Base-by-base conservation (phyloP, 2,329 filamentous ascomycete species). In the Sporothrix pseudoabietina region DNA sequence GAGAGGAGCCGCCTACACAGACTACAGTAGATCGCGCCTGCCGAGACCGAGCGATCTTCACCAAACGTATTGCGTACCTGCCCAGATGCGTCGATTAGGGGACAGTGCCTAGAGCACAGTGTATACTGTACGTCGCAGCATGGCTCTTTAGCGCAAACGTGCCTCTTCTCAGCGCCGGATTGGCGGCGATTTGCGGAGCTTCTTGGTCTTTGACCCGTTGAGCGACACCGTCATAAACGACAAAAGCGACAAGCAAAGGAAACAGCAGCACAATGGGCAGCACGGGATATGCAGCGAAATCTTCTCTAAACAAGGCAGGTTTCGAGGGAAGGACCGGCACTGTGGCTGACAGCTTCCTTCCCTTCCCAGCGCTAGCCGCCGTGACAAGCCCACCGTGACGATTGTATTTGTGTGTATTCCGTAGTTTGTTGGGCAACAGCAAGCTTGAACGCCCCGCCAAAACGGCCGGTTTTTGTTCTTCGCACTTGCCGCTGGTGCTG, bases 301-400 rank as follows among this genome's bases (percentile, higher is more conserved):
- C 26, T 54, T 35, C 47, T 16, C 14, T 14, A 49, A 57, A 66
- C 6, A 49, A 49, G 30, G 65, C 65, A 55, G 55, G 55, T 10
- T 49, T 57, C 12, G 22, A 44, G 22, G 69, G n/a, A 49, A 44
- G 30, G 41, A 9, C 55, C 55, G 26, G 19, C 26, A 39, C 41
- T 9, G 70, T 66, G 49, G 71, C 59, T 72, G 59, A 68, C 71
- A 68, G 71, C 71, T 72, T 66, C 59, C 70, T 68, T 59, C 47
- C 35, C 47, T 61, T 41, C 32, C 30, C 16, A 61, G 57, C 57
- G 32, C 57, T 39, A 61, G 32, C 12, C 19, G 6, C 57, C 59
- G 41, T 26, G 55, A 22, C 44, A n/a, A 59, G 47, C 66, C 66
- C 10, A 32, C 66, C 47, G 52, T 22, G n/a, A 55, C 52, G 52